phyloP scores from a whole-genome alignment of 139 green algal genomes.

The Closterium sp. region DNA sequence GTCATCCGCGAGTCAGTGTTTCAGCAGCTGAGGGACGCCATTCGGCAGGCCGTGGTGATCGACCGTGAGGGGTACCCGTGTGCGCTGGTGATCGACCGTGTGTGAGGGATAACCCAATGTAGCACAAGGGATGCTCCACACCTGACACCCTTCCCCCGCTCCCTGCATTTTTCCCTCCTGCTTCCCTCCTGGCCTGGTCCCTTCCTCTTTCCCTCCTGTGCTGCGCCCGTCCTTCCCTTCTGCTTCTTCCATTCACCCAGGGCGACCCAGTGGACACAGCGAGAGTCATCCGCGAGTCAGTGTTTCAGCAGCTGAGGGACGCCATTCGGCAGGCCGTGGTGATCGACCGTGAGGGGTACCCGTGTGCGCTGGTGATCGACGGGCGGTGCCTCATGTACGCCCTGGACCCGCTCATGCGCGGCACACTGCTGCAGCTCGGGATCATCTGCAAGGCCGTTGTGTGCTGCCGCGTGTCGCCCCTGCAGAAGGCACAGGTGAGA shows the following conservation, averaged over 20 bases:
- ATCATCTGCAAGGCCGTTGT: conserved; percentile 70
- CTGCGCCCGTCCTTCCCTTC: not conserved
- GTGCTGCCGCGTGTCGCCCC: conserved; percentile 70
- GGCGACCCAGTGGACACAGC: conserved; percentile 28
- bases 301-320: conserved; percentile 32
- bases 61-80: conserved; percentile 14
- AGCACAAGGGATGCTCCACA: not conserved
- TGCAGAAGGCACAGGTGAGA: conserved; percentile 64
- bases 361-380: conserved; percentile 54
- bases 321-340: conserved; percentile 19
- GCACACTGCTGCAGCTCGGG: conserved; percentile 63
- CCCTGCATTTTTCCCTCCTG: too few species aligned
- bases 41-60: conserved; percentile 24
- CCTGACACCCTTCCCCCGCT: not conserved
- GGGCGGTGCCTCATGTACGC: conserved; percentile 54
- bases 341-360: conserved; percentile 17
- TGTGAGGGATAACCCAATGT: conserved; percentile 45
- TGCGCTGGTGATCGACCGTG: conserved; percentile 56
- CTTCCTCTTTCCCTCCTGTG: not conserved
- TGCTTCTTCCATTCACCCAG: conserved; percentile 1
- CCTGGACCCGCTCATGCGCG: conserved; percentile 37
- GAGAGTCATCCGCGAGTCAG: conserved; percentile 11
- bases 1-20: conserved; percentile 16
- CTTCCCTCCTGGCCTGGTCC: too few species aligned
- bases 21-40: conserved; percentile 26